phyloP scores from a whole-genome alignment of 352 stramenopile genomes.

The Phytophthora meadii region DNA sequence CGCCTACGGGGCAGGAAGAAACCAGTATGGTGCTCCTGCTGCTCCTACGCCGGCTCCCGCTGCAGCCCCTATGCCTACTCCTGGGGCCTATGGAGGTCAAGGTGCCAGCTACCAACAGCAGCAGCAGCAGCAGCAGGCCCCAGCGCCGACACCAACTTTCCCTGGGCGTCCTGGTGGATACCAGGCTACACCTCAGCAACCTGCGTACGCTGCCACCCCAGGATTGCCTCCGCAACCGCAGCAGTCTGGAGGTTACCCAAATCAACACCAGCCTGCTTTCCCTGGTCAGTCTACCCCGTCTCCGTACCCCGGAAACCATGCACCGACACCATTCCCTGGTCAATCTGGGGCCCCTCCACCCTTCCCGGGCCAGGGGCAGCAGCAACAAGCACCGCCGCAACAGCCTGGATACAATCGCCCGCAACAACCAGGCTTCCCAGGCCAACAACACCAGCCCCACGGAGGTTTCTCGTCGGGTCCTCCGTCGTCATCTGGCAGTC shows the following conservation, averaged over 20 bases:
- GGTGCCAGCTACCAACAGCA: constrained; percentile 50
- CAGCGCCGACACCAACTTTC: constrained; percentile 50
- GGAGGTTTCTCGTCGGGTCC: constrained; percentile 58
- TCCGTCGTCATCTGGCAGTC: constrained; percentile 49
- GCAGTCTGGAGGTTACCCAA: constrained; percentile 37
- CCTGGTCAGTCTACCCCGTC: constrained; percentile 42
- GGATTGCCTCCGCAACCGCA: constrained; percentile 38
- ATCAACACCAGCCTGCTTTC: constrained; percentile 49
- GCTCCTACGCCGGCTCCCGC: constrained; percentile 30
- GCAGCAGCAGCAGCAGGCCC: constrained; percentile 39
- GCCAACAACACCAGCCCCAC: constrained; percentile 34
- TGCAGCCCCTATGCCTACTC: constrained; percentile 38
- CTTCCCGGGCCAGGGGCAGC: constrained; percentile 51
- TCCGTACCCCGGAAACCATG: constrained; percentile 31
- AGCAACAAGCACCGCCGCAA: constrained; percentile 21
- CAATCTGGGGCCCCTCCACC: constrained; percentile 29
- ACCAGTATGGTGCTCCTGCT: constrained; percentile 54
- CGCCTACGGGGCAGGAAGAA: constrained; percentile 36
- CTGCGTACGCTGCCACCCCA: constrained; percentile 40
- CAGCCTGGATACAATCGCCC: constrained; percentile 46
- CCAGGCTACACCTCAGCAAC: constrained; percentile 41
- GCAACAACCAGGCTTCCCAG: constrained; percentile 48
- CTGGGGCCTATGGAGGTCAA: constrained; percentile 44
- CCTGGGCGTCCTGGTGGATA: constrained; percentile 43
- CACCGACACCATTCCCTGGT: constrained; percentile 43